phyloP scores from a whole-genome alignment of 179 eudicot species.

The Actinidia arguta region DNA sequence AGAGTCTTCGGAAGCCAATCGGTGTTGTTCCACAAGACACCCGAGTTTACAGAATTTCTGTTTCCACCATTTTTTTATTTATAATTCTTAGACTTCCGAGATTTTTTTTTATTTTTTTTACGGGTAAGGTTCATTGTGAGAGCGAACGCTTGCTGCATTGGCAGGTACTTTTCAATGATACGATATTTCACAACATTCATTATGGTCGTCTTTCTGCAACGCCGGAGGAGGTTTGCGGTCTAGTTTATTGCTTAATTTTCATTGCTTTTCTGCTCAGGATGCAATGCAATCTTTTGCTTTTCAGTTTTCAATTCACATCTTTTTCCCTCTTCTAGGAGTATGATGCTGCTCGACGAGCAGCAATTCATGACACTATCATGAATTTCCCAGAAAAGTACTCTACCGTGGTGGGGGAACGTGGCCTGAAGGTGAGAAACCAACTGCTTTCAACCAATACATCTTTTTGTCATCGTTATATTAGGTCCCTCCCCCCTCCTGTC shows the following conservation, averaged over 20 bases:
- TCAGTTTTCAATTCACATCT: neutral
- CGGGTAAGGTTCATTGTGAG: neutral
- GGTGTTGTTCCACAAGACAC: constrained; percentile 98
- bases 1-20: constrained; percentile 76
- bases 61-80: neutral
- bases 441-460: constrained; percentile 1
- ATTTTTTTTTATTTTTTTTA: neutral
- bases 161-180: constrained; percentile 95
- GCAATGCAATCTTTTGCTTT: neutral
- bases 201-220: constrained; percentile 88
- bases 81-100: neutral
- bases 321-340: constrained; percentile 56
- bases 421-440: constrained; percentile 71
- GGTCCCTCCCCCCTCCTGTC: no score
- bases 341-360: constrained; percentile 88
- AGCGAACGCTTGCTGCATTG: constrained; percentile 20
- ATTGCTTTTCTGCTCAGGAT: neutral
- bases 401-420: constrained; percentile 95
- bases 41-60: constrained; percentile 34
- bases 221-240: constrained; percentile 66
- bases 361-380: constrained; percentile 95
- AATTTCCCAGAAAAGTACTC: constrained; percentile 86
- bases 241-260: neutral
- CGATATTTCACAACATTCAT: constrained; percentile 93
- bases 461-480: neutral